Base-by-base conservation (phyloP, 306 rosid species). In the Vigna reflexopilosa region DNA sequence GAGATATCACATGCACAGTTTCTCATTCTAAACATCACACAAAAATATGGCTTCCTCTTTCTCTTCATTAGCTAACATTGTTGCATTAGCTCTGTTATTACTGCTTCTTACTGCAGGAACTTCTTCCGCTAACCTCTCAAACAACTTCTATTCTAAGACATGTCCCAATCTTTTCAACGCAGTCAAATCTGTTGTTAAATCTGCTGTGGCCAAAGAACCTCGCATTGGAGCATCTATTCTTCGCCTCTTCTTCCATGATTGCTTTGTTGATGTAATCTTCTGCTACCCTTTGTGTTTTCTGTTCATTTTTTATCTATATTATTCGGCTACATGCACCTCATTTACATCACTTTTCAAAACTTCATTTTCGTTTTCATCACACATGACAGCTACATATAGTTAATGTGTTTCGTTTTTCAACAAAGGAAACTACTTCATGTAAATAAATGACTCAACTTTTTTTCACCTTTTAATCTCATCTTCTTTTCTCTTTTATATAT, bases 181-280 rank as follows among this genome's bases (percentile, higher is more conserved):
- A 0, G 91, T 90, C 2, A 40, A 83, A 38, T 70, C 84, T 1
- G 92, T 84, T 8, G 91, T 93, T 34, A 76, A 49, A 22, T 67
- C 87, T 7, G 97, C 97, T 0, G 62, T 93, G 2, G 52, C 84
- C 2, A 90, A 86, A 70, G 93, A 88, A 70, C 76, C 24, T 9
- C 98, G 98, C 47, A 85, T 93, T 7, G 45, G 45, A 40, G 45
- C 45, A 7, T 40, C 45, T 9, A 40, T 40, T 40, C 86, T 93
- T 57, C 98, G 98, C 59, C 97, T 93, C 28, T 81, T 75, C 82
- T 93, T 93, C 45, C 98, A 93, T 42, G 98, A 89, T 49, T 93
- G 98, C 84, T 93, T 93, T 20, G 91, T 91, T 78, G 79, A 93
- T 45, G 98, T 93, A 84, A 76, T 58, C 30, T 14, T 32, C 13